phyloP scores from a whole-genome alignment of 345 rosid species.

The Litchi chinensis region DNA sequence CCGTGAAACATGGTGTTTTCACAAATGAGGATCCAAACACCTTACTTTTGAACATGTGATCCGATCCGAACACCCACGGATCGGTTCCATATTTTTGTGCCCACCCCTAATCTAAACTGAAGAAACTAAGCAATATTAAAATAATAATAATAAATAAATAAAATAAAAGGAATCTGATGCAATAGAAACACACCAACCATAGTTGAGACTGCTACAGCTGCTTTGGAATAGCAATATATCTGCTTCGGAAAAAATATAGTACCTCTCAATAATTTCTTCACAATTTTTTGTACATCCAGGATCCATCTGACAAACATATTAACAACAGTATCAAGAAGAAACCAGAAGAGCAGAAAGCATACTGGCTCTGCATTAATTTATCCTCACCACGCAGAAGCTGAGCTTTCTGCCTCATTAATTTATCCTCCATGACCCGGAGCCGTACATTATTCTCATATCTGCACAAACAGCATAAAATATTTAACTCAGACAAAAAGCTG shows the following conservation, averaged over 20 bases:
- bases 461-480: conserved; percentile 16
- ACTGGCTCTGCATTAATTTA: background rate
- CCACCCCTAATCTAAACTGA: no score
- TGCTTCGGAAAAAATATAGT: conserved; percentile 25
- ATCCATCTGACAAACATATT: background rate
- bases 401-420: conserved; percentile 93
- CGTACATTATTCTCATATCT: conserved; percentile 73
- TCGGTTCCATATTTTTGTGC: no score
- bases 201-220: conserved; percentile 6
- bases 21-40: no score
- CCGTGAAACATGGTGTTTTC: no score
- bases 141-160: no score
- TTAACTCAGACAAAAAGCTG: conserved; percentile 13
- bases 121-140: conserved; percentile 4
- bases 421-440: conserved; percentile 87
- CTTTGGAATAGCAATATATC: conserved; percentile 13
- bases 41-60: no score
- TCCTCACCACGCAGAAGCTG: conserved; percentile 90
- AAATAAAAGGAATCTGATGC: conserved; percentile 18
- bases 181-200: background rate
- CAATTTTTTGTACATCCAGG: background rate
- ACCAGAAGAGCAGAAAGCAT: background rate
- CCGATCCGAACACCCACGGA: no score
- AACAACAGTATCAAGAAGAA: background rate
- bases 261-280: conserved; percentile 97